Percentiles rank a stretch among this genome's conserved stretches.
Evolutionary conservation across 2,329 filamentous ascomycete species (phyloP).

Genomic region (Microdochium paspali): DNA sequence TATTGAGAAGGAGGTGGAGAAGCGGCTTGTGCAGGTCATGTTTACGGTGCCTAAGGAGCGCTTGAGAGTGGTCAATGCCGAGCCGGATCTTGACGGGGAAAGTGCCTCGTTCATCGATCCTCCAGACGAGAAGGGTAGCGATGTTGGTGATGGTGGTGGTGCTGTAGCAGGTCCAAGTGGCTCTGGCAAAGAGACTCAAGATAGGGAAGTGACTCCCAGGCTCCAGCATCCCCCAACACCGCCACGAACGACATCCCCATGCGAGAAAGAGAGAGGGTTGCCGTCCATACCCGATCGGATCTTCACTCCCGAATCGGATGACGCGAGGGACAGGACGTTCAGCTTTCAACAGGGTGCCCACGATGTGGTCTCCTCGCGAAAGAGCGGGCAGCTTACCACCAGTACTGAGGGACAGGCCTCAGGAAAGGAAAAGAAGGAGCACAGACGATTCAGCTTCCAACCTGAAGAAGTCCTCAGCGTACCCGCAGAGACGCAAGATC

Average conservation of each 20-base stretch:
- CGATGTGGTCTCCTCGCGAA: neutral
- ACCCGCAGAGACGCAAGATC: neutral
- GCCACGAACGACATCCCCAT: neutral
- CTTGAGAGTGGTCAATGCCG: constrained; percentile 82
- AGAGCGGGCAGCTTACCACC: neutral
- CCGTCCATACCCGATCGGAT: neutral
- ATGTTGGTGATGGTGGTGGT: constrained; percentile 3
- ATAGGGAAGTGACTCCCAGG: neutral
- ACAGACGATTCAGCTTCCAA: constrained; percentile 1
- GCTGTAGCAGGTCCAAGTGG: constrained; percentile 2
- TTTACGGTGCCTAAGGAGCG: constrained; percentile 87
- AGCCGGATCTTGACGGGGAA: constrained; percentile 35
- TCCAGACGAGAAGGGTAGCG: constrained; percentile 13
- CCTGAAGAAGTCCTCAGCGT: neutral
- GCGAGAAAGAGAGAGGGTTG: neutral
- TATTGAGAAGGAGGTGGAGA: constrained; percentile 63
- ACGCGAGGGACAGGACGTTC: neutral
- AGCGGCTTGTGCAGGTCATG: constrained; percentile 70
- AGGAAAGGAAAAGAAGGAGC: neutral
- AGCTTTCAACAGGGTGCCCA: neutral
- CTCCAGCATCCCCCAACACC: neutral
- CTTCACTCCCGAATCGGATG: neutral
- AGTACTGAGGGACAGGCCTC: neutral
- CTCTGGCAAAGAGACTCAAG: neutral
- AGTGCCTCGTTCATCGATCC: constrained; percentile 33